These are phyloP conservation scores for Salvia miltiorrhiza DNA, from an alignment of 257 asterid species.

Conservation along the genomic window DNA sequence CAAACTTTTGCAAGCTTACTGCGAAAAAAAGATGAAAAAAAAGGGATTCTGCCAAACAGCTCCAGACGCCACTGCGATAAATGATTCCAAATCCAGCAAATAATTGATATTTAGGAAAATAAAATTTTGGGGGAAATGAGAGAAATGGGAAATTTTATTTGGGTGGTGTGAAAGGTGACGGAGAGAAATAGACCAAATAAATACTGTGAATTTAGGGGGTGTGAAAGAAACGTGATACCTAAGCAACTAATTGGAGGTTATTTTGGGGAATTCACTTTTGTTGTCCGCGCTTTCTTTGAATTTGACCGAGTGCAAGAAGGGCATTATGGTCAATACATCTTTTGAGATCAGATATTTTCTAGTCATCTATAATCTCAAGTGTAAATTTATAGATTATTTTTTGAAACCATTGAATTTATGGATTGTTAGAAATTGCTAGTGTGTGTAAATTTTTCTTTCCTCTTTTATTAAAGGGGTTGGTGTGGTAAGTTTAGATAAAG, in stretches of 20 bases:
- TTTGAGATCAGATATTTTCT: not conserved
- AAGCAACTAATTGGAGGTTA: slow-evolving; percentile 23
- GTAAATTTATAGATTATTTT: too few relatives aligned
- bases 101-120: not conserved
- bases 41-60: slow-evolving; percentile 19
- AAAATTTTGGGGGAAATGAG: not conserved
- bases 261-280: not conserved
- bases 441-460: not conserved
- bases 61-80: not conserved
- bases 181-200: slow-evolving; percentile 18
- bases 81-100: slow-evolving; percentile 14
- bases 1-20: not conserved
- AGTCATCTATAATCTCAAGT: too few relatives aligned
- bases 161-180: slow-evolving; percentile 1
- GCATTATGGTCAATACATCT: not conserved
- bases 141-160: slow-evolving; percentile 12
- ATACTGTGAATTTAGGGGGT: slow-evolving; percentile 18
- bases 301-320: slow-evolving; percentile 41
- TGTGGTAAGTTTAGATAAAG: not conserved
- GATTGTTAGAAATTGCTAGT: not conserved
- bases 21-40: not conserved
- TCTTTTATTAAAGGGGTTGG: not conserved
- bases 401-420: not conserved
- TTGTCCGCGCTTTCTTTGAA: slow-evolving; percentile 16
- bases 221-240: slow-evolving; percentile 36